A percentile compares a stretch with the other conserved stretches of the same genome.
These are phyloP conservation scores for Hanseniaspora singularis DNA, from an alignment of 805 yeast species.

Conservation along the genomic window DNA sequence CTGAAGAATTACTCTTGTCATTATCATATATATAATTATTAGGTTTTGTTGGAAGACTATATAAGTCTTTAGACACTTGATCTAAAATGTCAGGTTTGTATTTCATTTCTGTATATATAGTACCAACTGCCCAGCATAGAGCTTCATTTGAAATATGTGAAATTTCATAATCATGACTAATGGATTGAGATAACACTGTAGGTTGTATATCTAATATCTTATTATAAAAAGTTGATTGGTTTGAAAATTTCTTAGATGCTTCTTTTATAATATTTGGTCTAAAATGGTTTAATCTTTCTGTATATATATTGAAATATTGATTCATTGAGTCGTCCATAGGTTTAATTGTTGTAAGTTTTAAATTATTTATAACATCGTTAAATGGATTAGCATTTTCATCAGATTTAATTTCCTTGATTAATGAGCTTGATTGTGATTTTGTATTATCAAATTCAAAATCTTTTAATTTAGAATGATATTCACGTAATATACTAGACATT, in stretches of 20 bases:
- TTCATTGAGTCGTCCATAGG: slow-evolving; percentile 18
- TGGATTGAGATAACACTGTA: slow-evolving; percentile 28
- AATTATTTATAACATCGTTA: slow-evolving; percentile 31
- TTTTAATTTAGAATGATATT: not conserved
- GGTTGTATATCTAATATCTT: slow-evolving; percentile 45
- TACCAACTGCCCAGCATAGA: slow-evolving; percentile 76
- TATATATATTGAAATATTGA: slow-evolving; percentile 51
- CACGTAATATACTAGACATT: not conserved
- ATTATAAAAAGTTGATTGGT: not conserved
- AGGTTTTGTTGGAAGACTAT: slow-evolving; percentile 33
- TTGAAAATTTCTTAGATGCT: slow-evolving; percentile 46
- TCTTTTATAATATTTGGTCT: slow-evolving; percentile 36
- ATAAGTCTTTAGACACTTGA: slow-evolving; percentile 53
- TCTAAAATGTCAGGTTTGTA: slow-evolving; percentile 73
- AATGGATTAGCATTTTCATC: slow-evolving; percentile 21
- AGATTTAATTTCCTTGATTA: not conserved
- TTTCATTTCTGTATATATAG: slow-evolving; percentile 71
- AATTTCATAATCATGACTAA: not conserved
- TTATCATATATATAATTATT: slow-evolving; percentile 32
- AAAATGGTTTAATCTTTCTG: slow-evolving; percentile 38
- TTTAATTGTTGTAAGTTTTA: slow-evolving; percentile 19
- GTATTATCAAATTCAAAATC: not conserved
- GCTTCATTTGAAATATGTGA: slow-evolving; percentile 20
- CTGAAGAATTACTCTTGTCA: slow-evolving; percentile 21
- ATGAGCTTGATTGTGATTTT: not conserved